Base-by-base conservation (phyloP, 1,284 basidiomycete genomes). In the Naganishia albida region DNA sequence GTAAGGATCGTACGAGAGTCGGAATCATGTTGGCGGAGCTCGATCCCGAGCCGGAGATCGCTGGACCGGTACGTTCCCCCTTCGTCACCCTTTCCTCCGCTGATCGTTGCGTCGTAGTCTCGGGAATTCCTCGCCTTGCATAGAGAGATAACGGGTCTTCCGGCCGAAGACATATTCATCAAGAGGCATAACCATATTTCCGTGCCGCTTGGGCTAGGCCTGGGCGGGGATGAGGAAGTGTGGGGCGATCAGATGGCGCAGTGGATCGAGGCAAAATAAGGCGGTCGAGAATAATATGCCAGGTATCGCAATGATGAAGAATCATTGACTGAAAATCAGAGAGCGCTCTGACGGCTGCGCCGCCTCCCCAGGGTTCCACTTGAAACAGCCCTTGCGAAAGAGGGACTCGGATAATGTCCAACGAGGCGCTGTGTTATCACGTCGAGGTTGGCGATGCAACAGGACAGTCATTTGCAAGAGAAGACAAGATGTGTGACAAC, bases 181-280 rank as follows among this genome's bases (percentile, higher is more conserved):
- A 39, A 39, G 46, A 56, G 64, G 38, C 64, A 65, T 44, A 65
- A 65, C 42, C 64, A 65, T 52, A 60, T 65, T 39, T 65, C 64
- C 16, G 54, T 56, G n/a, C 56, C 64, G 28, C 40, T 65, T n/a
- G 64, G 64, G 16, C 38, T 65, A 2, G 64, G 64, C 13, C n/a
- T 65, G 16, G 64, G 64, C 26, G 64, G 50, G 28, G 28, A 60
- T n/a, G 64, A 65, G 39, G 64, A 65, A 28, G 54, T 26, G 20
- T 65, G 64, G 64, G 64, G 64, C 1, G 2, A 43, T 16, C 39
- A 65, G 2, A 15, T 65, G 40, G 26, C 53, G 2, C 25, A 50
- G 28, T 65, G 64, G 64, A 57, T 56, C 30, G 40, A 56, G 30
- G 30, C 40, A 40, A 34, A 52, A 15, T 50, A 26, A 48, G 10